Evolutionary conservation across 73 alveolate genomes (phyloP).

Genomic region (Paramecium pentaurelia): DNA sequence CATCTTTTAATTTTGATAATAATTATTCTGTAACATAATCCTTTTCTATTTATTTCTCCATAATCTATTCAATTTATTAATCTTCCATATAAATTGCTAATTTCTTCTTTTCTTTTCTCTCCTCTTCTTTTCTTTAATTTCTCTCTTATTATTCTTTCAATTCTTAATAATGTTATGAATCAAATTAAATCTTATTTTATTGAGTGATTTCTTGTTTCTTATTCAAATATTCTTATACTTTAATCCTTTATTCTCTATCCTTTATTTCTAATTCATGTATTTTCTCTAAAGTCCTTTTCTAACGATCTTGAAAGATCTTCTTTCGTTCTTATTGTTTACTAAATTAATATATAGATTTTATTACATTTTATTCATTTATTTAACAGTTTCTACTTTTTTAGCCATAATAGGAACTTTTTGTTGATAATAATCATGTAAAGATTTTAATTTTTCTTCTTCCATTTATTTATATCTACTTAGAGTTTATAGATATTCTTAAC

Average conservation of each 20-base stretch:
- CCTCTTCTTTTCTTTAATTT: background rate
- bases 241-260: background rate
- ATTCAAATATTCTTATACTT: background rate
- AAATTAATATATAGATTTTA: background rate
- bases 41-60: background rate
- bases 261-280: background rate
- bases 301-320: background rate
- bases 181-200: background rate
- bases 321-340: constrained; percentile 1
- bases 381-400: background rate
- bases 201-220: background rate
- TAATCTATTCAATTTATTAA: background rate
- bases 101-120: background rate
- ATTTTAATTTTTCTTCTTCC: background rate
- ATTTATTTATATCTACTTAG: background rate
- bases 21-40: background rate
- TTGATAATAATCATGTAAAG: constrained; percentile 31
- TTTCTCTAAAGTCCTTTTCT: background rate
- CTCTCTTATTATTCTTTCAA: background rate
- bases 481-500: background rate
- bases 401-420: background rate
- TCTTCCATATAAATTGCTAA: background rate
- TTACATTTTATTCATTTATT: constrained; percentile 25
- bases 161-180: background rate
- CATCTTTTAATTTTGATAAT: background rate